Base-by-base conservation (phyloP, 441 rosid genomes). In the Dalechampia spathulata region DNA sequence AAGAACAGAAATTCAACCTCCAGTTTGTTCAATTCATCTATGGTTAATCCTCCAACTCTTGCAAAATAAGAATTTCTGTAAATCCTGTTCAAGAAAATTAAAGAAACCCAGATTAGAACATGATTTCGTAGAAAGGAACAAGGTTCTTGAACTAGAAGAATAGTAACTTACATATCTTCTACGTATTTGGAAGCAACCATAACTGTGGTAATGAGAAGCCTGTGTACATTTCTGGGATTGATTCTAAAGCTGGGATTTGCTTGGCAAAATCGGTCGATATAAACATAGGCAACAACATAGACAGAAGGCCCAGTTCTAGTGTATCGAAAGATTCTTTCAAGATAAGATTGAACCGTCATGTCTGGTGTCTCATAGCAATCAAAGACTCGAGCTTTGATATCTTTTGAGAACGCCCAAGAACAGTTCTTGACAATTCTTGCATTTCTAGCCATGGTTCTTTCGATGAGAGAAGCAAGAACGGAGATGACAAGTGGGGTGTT, bases 131-230 rank as follows among this genome's bases (percentile, higher is more conserved):
- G 36, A 10, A 26, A 26, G 11, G 13, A 27, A 25, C 8, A 2
- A 1, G 36, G 19, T 0, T 2, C 0, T 34, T 2, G 38, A 0
- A 15, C 36, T 7, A 11, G 47, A 8, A n/a, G 23, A 34, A 37
- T 2, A 4, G 7, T n/a, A 55, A 74, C 95, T 82, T 64, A 87
- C 98, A 84, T 74, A 75, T 91, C 96, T 60, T 91, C 96, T 5
- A 82, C 93, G 58, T 83, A 87, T 55, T 91, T 91, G 37, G 98
- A 86, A 56, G 98, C 93, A 58, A 86, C 75, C 98, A 91, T 87
- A 73, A 91, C 76, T 0, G 90, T 81, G 1, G 90, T 91, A 25
- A 91, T 77, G 34, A 91, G 89, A 40, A 91, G 81, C 55, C 96
- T 72, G 48, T 91, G 83, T 14, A 82, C 98, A 49, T 86, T 91